Conservation (phyloP, 2,329 filamentous ascomycete species). For the Endothia cerciana region DNA sequence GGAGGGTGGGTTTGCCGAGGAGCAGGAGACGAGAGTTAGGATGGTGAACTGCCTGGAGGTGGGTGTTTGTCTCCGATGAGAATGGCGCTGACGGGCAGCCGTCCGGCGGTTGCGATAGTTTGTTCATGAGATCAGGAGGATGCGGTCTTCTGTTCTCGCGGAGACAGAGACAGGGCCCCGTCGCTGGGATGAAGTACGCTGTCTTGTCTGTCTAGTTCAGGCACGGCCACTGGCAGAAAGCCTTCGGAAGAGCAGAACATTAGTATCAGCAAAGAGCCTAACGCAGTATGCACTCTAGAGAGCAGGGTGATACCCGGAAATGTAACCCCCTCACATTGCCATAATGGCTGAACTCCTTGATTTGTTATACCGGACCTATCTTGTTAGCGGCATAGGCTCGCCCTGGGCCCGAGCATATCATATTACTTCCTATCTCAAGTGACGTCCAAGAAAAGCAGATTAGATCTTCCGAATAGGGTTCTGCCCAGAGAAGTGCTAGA, state of each 20-base stretch:
- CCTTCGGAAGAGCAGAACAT: neutral
- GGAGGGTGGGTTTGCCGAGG: conserved; percentile 31
- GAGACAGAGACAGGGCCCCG: neutral
- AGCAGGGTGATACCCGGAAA: conserved; percentile 1
- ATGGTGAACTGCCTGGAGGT: conserved; percentile 58
- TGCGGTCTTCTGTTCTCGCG: neutral
- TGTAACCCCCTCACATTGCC: neutral
- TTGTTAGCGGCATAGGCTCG: too few relatives aligned
- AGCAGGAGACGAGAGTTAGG: conserved; percentile 47
- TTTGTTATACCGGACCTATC: neutral
- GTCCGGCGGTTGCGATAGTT: neutral
- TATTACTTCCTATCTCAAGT: neutral
- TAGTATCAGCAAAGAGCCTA: neutral
- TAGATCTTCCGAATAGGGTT: neutral
- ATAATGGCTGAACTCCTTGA: too few relatives aligned
- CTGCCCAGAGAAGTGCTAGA: too few relatives aligned
- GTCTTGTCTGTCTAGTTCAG: neutral
- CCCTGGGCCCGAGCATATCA: neutral
- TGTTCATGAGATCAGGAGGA: neutral
- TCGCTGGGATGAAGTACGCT: neutral
- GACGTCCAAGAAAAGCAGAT: too few relatives aligned
- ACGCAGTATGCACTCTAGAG: neutral
- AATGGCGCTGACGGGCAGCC: neutral
- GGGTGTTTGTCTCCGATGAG: conserved; percentile 50
- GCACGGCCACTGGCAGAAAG: neutral